Evolutionary conservation across 2,329 filamentous ascomycete species (phyloP).

Genomic region (Raffaelea albimanens): DNA sequence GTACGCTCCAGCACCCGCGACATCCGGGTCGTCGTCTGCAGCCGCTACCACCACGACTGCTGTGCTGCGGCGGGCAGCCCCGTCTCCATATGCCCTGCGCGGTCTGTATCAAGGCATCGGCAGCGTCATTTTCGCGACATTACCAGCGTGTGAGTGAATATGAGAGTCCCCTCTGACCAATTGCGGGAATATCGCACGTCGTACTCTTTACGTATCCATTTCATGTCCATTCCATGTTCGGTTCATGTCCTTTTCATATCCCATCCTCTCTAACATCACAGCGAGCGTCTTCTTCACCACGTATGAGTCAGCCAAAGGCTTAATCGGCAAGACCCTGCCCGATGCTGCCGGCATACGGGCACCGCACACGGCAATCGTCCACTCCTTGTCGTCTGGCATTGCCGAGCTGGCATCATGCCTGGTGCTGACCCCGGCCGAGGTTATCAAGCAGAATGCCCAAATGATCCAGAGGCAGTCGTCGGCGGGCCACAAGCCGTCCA

Average conservation of each 20-base stretch:
- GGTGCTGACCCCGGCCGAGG: constrained; percentile 80
- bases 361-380: constrained; percentile 59
- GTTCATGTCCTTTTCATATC: neutral
- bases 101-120: constrained; percentile 84
- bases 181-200: too few species aligned
- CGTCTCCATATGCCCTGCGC: constrained; percentile 42
- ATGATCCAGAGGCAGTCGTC: constrained; percentile 45
- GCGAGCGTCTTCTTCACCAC: constrained; percentile 85
- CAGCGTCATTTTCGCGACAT: constrained; percentile 72
- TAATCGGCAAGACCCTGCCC: constrained; percentile 42
- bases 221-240: neutral
- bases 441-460: constrained; percentile 90
- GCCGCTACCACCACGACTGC: neutral
- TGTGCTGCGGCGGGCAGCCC: constrained; percentile 11
- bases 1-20: constrained; percentile 21
- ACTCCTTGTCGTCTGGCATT: constrained; percentile 62
- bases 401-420: constrained; percentile 80
- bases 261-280: constrained; percentile 19
- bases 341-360: neutral
- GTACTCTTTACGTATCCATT: neutral
- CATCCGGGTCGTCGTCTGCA: neutral
- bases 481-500: constrained; percentile 13
- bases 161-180: neutral
- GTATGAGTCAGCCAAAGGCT: constrained; percentile 67
- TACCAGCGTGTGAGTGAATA: constrained; percentile 66